Percentiles rank a stretch among this genome's conserved stretches.
Evolutionary conservation across 2,329 filamentous ascomycete genomes (phyloP).

Genomic region (Penicillium aurantiogriseum): DNA sequence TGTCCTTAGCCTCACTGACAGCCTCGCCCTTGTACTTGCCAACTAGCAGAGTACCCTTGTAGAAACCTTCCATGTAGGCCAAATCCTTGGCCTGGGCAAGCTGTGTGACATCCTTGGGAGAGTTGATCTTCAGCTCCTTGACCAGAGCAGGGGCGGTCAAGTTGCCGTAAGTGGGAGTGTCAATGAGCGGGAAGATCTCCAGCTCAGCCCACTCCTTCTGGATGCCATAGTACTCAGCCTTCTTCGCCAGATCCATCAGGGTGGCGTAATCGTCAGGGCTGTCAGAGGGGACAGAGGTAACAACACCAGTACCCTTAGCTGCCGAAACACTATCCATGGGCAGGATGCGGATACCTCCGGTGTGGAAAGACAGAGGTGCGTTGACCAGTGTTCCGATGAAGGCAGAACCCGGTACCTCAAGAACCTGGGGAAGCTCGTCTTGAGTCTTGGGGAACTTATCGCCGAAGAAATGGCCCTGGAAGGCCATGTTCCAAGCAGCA

Average conservation of each 20-base stretch:
- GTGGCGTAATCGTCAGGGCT: conserved; percentile 95
- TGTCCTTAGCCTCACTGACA: conserved; percentile 82
- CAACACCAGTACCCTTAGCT: conserved; percentile 93
- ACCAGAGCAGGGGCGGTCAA: conserved; percentile 79
- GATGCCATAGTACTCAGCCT: conserved; percentile 93
- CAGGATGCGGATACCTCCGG: conserved; percentile 77
- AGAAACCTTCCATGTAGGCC: conserved; percentile 96
- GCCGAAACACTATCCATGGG: conserved; percentile 94
- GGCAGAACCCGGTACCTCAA: conserved; percentile 72
- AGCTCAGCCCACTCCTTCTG: conserved; percentile 94
- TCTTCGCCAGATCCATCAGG: conserved; percentile 82
- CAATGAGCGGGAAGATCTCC: conserved; percentile 84
- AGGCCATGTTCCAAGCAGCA: conserved; percentile 91
- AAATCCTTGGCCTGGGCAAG: conserved; percentile 92
- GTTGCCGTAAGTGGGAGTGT: conserved; percentile 84
- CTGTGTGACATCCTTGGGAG: conserved; percentile 88
- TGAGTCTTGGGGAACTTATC: conserved; percentile 56
- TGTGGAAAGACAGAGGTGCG: conserved; percentile 84
- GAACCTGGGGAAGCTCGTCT: conserved; percentile 70
- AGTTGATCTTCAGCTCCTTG: conserved; percentile 93
- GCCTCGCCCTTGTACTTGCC: conserved; percentile 85
- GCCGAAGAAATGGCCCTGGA: conserved; percentile 77
- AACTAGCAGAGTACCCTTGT: conserved; percentile 85
- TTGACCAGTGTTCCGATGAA: conserved; percentile 85
- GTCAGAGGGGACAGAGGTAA: conserved; percentile 93